Evolutionary conservation across 768 basidiomycete species (phyloP), one percentile per base, ranked within the genome.

Genomic region (Austroboletus eburneus): DNA sequence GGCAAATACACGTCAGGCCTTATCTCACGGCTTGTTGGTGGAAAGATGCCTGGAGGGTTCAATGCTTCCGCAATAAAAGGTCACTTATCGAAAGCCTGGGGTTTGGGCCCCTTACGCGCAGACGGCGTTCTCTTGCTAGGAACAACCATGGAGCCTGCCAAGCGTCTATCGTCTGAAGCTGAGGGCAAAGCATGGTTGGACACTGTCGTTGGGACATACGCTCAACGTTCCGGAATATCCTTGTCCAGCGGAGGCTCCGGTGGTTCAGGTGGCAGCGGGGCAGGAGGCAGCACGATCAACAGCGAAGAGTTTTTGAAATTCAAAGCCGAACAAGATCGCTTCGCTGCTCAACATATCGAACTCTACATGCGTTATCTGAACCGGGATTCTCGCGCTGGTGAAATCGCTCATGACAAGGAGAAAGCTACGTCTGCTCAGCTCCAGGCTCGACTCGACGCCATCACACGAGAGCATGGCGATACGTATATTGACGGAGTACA

Each of bases 21-120:
- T 35, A 76, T 97, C 42, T 91, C 93, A 23, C 90, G 96, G 46
- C 77, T 97, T 63, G 77, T 97, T 42, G 91, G 93, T 48, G 83
- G 84, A 39, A 99, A 99, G 72, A 95, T 99, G 91, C 96, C 96
- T 25, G 96, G 96, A 65, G 95, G 95, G 29, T 99, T 99, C 81
- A 96, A 96, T 57, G 74, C 86, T 17, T 90, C 94, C 7, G 79
- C 90, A 10, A 92, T 94, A 66, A 94, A 96, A 69, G 70, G 79
- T 0, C 78, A 99, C 65, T 77, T 99, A 23, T 79, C 83, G 30
- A 98, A 97, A 76, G 80, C 80, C 22, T 98, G 94, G 93, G 96
- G 96, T 39, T 72, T 98, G n/a, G 96, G 95, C 23, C 72, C 95
- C 4, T 77, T 78, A 14, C 92, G 94, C 42, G 80, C 89, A 8